Evolutionary conservation across 345 rosid genomes (phyloP).

Genomic region (Anacardium occidentale): DNA sequence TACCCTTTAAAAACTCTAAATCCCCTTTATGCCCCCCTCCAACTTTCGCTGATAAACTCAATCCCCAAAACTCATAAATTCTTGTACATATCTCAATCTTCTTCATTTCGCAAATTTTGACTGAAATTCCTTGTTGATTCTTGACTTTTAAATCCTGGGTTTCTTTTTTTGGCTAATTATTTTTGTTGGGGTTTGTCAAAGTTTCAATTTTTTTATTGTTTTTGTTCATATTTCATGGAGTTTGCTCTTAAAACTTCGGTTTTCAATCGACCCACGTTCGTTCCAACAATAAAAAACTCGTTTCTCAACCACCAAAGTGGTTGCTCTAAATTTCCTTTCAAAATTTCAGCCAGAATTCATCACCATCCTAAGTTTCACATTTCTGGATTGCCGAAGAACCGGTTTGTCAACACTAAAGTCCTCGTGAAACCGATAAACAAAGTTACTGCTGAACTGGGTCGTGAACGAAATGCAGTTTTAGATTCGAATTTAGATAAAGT

Average conservation of each 20-base stretch:
- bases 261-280: slow-evolving; percentile 40
- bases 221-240: slow-evolving; percentile 25
- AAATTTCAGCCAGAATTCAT: slow-evolving; percentile 25
- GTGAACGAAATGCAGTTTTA: slow-evolving; percentile 15
- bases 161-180: not conserved
- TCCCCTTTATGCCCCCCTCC: not conserved
- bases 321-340: slow-evolving; percentile 31
- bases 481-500: slow-evolving; percentile 33
- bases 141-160: not conserved
- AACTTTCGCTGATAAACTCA: not conserved
- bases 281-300: slow-evolving; percentile 28
- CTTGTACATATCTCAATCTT: not conserved
- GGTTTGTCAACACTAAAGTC: slow-evolving; percentile 26
- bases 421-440: slow-evolving; percentile 26
- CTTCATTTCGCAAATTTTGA: not conserved
- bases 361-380: slow-evolving; percentile 23
- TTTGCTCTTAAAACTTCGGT: slow-evolving; percentile 49
- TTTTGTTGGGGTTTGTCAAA: not conserved
- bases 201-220: not conserved
- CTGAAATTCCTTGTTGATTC: not conserved
- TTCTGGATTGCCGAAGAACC: slow-evolving; percentile 19
- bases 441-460: slow-evolving; percentile 26
- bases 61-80: not conserved
- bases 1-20: not conserved
- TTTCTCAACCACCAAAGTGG: slow-evolving; percentile 31